These are phyloP conservation scores for Erysimum cheiranthoides DNA, from an alignment of 345 rosid genomes.

Conservation along the genomic window DNA sequence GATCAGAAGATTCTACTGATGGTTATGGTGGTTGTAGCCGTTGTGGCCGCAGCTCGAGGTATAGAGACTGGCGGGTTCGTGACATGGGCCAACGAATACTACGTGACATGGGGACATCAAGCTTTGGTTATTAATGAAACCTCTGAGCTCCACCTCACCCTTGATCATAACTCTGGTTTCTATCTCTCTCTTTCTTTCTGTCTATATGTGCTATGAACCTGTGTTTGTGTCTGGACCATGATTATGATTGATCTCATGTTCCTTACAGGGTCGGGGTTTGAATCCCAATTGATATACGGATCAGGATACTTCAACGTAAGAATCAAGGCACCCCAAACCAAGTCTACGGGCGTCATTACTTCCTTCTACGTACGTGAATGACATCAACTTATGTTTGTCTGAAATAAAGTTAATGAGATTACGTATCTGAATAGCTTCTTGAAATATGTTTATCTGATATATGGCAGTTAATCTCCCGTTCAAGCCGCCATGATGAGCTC, in stretches of 20 bases:
- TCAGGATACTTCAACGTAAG: conserved; percentile 48
- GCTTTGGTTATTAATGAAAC: conserved; percentile 44
- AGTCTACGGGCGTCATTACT: conserved; percentile 38
- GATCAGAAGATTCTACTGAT: conserved; percentile 30
- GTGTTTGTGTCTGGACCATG: conserved; percentile 12
- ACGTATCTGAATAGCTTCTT: conserved; percentile 15
- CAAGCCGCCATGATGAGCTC: conserved; percentile 47
- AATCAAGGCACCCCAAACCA: conserved; percentile 45
- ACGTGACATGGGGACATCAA: conserved; percentile 47
- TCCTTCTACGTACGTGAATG: conserved; percentile 44
- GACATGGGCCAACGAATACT: conserved; percentile 43
- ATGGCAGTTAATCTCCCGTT: conserved; percentile 39
- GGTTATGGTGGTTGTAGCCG: conserved; percentile 17
- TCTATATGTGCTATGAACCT: conserved; percentile 26
- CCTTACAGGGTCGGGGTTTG: conserved; percentile 45
- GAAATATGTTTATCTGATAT: conserved; percentile 11
- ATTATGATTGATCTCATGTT: conserved; percentile 26
- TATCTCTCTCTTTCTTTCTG: conserved; percentile 1
- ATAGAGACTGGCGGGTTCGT: conserved; percentile 38
- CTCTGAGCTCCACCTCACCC: conserved; percentile 47
- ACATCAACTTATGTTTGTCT: conserved; percentile 14
- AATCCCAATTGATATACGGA: conserved; percentile 41
- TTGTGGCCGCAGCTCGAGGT: conserved; percentile 11
- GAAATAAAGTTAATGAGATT: neutral
- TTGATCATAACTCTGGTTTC: conserved; percentile 45